Percentiles rank a stretch among this genome's conserved stretches.
These are phyloP conservation scores for Quercus berberidifolia DNA, from an alignment of 306 rosid species.

Conservation along the genomic window DNA sequence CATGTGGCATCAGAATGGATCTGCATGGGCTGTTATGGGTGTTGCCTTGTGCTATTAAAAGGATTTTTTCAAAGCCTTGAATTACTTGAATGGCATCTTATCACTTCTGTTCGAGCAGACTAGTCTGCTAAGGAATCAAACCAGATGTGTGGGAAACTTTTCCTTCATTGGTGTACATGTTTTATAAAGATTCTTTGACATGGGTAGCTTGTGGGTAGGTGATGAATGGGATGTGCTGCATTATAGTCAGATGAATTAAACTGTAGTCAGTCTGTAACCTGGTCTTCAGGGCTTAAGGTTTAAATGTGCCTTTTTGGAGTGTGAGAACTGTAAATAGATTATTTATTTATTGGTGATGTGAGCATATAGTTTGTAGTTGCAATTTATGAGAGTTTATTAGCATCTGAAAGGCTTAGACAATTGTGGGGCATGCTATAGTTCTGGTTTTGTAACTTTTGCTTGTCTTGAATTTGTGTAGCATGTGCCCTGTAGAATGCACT, in stretches of 20 bases:
- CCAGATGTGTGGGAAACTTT: no score
- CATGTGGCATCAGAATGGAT: neutral
- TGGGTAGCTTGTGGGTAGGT: no score
- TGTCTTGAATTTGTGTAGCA: neutral
- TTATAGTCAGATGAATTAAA: neutral
- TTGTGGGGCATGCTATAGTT: neutral
- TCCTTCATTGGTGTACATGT: no score
- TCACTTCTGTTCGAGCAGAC: neutral
- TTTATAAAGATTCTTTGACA: no score
- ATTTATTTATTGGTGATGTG: neutral
- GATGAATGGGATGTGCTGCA: no score
- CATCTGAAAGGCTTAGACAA: neutral
- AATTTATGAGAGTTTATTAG: neutral
- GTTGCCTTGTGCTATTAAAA: neutral
- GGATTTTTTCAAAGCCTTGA: neutral
- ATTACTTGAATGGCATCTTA: neutral
- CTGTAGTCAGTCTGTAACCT: neutral
- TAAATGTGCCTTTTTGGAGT: no score
- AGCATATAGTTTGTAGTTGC: neutral
- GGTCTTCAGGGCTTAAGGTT: neutral
- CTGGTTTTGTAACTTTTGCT: neutral
- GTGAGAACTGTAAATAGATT: no score
- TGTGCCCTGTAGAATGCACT: constrained; percentile 9
- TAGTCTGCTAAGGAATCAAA: neutral
- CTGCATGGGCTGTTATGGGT: neutral